Evolutionary conservation across 805 yeast genomes (phyloP).

Genomic region (Tetrapisispora iriomotensis): DNA sequence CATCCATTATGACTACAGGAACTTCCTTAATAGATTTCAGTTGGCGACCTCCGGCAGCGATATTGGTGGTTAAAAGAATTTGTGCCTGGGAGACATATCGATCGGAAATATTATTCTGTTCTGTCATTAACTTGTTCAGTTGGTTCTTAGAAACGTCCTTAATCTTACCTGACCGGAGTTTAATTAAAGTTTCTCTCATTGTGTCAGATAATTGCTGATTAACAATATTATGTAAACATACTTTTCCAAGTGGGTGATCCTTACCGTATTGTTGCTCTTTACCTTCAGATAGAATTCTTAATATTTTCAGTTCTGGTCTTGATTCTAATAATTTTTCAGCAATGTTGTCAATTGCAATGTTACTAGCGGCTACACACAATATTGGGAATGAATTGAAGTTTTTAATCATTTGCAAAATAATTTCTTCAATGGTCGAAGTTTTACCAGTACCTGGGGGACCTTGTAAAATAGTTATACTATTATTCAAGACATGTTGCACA

Average conservation of each 20-base stretch:
- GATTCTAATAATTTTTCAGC: slow-evolving; percentile 53
- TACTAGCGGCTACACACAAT: slow-evolving; percentile 65
- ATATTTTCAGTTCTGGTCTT: slow-evolving; percentile 38
- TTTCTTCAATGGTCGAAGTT: slow-evolving; percentile 60
- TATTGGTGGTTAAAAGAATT: slow-evolving; percentile 64
- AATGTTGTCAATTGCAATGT: slow-evolving; percentile 66
- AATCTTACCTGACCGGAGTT: slow-evolving; percentile 35
- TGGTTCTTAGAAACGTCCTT: slow-evolving; percentile 36
- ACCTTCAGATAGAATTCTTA: slow-evolving; percentile 49
- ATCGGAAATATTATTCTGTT: slow-evolving; percentile 37
- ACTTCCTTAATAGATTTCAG: slow-evolving; percentile 43
- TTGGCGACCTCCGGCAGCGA: slow-evolving; percentile 59
- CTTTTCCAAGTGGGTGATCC: slow-evolving; percentile 46
- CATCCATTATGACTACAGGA: slow-evolving; percentile 71
- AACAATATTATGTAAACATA: slow-evolving; percentile 57
- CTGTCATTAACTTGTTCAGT: slow-evolving; percentile 41
- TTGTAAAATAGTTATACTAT: slow-evolving; percentile 48
- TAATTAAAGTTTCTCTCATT: slow-evolving; percentile 34
- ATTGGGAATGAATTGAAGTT: slow-evolving; percentile 52
- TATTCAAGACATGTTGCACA: slow-evolving; percentile 41
- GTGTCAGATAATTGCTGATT: slow-evolving; percentile 39
- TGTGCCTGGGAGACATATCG: slow-evolving; percentile 52
- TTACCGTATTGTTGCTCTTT: slow-evolving; percentile 53
- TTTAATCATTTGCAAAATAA: slow-evolving; percentile 45
- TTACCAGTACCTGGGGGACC: slow-evolving; percentile 85